Base-by-base conservation (phyloP, 441 rosid genomes). In the Eugenia klotzschiana region DNA sequence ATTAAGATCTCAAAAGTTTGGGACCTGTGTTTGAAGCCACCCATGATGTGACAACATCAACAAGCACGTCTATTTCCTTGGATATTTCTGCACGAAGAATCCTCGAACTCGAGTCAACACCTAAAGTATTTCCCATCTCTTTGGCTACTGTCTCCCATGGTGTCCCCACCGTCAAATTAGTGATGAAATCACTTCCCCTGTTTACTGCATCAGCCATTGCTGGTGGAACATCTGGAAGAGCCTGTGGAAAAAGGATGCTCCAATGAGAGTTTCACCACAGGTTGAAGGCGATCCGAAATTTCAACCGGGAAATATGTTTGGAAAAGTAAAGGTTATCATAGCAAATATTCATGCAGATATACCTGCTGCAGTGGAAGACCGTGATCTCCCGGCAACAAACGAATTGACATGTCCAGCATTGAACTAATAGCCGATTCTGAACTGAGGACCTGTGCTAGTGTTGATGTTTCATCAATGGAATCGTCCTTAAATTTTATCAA, bases 331-430 rank as follows among this genome's bases (percentile, higher is more conserved):
- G n/a, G 43, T 51, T 27, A 14, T 51, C 81, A 51, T 27, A 3
- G 3, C 81, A 79, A 51, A 26, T 37, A 37, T 50, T 53, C 83
- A 58, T 41, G 83, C 33, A 87, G 58, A 74, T 58, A 81, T 93
- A 96, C 99, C 97, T 96, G 98, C 81, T 93, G 98, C 72, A 95
- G 85, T 81, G 98, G 99, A 87, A 96, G 98, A 72, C 96, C 95
- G 8, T 96, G 99, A 91, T 94, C 98, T 87, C 99, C 99, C 0
- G 98, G 94, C 86, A 96, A 81, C 82, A 87, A 57, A 79, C 98
- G 97, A 87, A 94, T 92, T 64, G 99, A 96, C 98, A 96, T 93
- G 90, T 96, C 98, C 79, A 96, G 91, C 96, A 93, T 91, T 84
- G 99, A 92, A 88, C 98, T 95, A 26, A 96, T 93, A 58, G 98